Conservation (phyloP, 768 basidiomycete species). For the Aureoboletus auriporus region DNA sequence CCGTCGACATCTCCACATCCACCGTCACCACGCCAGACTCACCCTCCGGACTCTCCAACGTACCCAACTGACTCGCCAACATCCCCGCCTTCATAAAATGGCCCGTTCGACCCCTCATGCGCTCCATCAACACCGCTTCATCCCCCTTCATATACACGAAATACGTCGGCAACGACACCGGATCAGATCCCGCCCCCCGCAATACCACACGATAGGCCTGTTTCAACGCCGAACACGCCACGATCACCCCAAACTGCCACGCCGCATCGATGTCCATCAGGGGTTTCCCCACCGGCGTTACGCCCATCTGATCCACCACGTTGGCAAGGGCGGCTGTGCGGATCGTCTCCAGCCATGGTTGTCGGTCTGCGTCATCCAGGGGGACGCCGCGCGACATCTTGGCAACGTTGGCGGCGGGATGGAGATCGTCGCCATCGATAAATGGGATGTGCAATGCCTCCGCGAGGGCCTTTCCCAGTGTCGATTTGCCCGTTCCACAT, state of each 20-base stretch:
- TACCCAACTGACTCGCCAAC: constrained; percentile 74
- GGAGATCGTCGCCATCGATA: constrained; percentile 87
- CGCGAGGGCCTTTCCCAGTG: constrained; percentile 64
- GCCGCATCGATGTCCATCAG: too few relatives aligned
- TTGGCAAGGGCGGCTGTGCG: constrained; percentile 51
- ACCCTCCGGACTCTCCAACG: constrained; percentile 64
- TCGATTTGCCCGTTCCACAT: constrained; percentile 70
- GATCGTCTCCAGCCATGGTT: constrained; percentile 80
- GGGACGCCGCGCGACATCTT: constrained; percentile 84
- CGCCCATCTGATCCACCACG: constrained; percentile 1
- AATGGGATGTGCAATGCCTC: constrained; percentile 63
- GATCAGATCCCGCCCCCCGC: constrained; percentile 37
- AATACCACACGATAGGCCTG: constrained; percentile 77
- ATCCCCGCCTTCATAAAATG: constrained; percentile 85
- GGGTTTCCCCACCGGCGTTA: too few relatives aligned
- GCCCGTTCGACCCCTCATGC: constrained; percentile 60
- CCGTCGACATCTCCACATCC: constrained; percentile 47
- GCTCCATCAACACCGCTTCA: constrained; percentile 49
- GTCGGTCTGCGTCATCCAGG: constrained; percentile 75
- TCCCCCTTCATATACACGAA: constrained; percentile 79
- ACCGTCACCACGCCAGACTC: constrained; percentile 69
- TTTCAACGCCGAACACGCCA: constrained; percentile 86
- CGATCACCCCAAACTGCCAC: constrained; percentile 40
- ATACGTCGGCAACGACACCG: constrained; percentile 48
- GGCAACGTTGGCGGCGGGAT: constrained; percentile 73